phyloP scores from a whole-genome alignment of 2,329 filamentous ascomycete species.

The Talaromyces sp. region DNA sequence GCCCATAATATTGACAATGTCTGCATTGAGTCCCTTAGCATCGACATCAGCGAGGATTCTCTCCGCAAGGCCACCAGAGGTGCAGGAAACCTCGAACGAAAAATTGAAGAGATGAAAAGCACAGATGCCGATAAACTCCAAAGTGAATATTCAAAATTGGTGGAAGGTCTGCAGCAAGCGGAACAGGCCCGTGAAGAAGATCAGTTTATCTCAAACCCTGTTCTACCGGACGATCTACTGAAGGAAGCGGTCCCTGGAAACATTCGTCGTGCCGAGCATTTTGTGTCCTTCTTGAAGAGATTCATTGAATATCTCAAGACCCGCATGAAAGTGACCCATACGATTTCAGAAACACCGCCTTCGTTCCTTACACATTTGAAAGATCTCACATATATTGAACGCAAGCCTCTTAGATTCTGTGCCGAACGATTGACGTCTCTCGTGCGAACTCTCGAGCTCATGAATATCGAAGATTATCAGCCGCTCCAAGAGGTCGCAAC shows the following conservation, averaged over 20 bases:
- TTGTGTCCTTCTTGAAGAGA: constrained; percentile 88
- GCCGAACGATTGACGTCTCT: constrained; percentile 92
- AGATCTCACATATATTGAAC: constrained; percentile 96
- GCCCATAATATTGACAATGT: constrained; percentile 99
- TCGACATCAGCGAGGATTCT: constrained; percentile 94
- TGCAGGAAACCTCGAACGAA: constrained; percentile 85
- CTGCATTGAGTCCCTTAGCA: constrained; percentile 95
- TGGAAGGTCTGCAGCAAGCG: constrained; percentile 84
- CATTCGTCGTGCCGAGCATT: constrained; percentile 93
- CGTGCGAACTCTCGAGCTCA: constrained; percentile 90
- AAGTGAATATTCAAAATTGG: constrained; percentile 91
- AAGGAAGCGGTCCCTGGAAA: constrained; percentile 97
- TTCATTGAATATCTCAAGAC: constrained; percentile 99
- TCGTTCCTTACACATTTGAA: constrained; percentile 92
- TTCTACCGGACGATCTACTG: constrained; percentile 86
- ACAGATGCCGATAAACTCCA: constrained; percentile 93
- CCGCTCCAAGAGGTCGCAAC: constrained; percentile 96
- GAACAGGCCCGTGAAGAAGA: constrained; percentile 91
- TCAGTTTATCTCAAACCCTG: constrained; percentile 95
- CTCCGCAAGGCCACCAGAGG: constrained; percentile 87
- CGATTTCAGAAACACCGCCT: constrained; percentile 93
- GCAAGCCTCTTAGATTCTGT: constrained; percentile 89
- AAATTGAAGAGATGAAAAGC: constrained; percentile 92
- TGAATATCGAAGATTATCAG: constrained; percentile 97
- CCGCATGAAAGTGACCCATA: constrained; percentile 95